Evolutionary conservation across 1,139 yeast species (phyloP).

Genomic region (Komagataea norvegica): DNA sequence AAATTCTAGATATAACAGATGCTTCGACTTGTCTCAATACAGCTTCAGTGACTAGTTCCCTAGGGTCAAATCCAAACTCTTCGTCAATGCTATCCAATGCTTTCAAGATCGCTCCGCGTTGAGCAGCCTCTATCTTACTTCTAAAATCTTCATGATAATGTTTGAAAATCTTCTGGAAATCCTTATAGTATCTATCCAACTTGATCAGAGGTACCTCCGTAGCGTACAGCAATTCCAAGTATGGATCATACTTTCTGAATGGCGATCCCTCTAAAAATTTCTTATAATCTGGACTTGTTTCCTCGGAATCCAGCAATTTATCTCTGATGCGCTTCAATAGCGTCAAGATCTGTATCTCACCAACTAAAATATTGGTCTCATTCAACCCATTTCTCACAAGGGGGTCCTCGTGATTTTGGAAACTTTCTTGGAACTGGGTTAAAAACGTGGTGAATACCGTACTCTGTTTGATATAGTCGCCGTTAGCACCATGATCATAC

Average conservation of each 20-base stretch:
- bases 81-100: conserved; percentile 17
- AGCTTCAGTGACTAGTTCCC: conserved; percentile 16
- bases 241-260: conserved; percentile 23
- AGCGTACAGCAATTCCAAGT: conserved; percentile 25
- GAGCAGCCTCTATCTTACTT: conserved; percentile 16
- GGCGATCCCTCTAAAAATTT: conserved; percentile 18
- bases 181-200: conserved; percentile 24
- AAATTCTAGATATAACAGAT: conserved; percentile 52
- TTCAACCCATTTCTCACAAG: conserved; percentile 21
- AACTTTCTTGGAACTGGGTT: conserved; percentile 16
- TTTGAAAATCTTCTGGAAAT: conserved; percentile 16
- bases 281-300: conserved; percentile 6
- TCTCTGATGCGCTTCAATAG: conserved; percentile 27
- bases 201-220: conserved; percentile 26
- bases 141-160: conserved; percentile 22
- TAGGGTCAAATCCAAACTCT: conserved; percentile 24
- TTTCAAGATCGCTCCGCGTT: conserved; percentile 19
- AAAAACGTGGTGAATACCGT: conserved; percentile 23
- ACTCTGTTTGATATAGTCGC: conserved; percentile 18
- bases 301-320: conserved; percentile 5
- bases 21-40: conserved; percentile 35
- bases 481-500: conserved; percentile 21
- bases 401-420: conserved; percentile 16
- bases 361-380: conserved; percentile 26
- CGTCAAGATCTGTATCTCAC: conserved; percentile 20